phyloP scores from a whole-genome alignment of 306 rosid species.

The Citrullus mucosospermus region DNA sequence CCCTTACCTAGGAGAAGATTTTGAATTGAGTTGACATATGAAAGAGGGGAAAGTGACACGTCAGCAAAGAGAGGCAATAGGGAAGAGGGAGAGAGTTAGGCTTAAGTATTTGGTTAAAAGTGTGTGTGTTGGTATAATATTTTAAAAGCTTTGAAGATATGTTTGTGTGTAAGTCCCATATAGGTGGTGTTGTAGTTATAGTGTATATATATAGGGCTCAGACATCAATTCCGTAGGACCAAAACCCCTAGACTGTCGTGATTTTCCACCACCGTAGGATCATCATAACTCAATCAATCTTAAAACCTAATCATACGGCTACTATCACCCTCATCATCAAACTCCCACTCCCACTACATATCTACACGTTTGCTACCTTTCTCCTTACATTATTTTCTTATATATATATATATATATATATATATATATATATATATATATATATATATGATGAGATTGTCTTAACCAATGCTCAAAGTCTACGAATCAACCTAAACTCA shows the following conservation, averaged over 20 bases:
- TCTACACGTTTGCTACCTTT: not conserved
- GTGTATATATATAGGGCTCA: not conserved
- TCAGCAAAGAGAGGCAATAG: not conserved
- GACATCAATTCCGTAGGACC: not conserved
- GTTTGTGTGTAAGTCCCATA: too few species aligned
- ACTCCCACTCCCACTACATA: not conserved
- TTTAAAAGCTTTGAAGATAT: not conserved
- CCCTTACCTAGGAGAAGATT: not conserved
- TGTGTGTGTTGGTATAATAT: not conserved
- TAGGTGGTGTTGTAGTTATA: too few species aligned
- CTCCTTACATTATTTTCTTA: not conserved
- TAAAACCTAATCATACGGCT: not conserved
- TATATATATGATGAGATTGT: too few species aligned
- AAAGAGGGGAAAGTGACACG: not conserved
- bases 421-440: too few species aligned
- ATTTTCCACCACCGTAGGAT: not conserved
- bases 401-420: too few species aligned
- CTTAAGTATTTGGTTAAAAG: too few species aligned
- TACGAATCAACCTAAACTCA: too few species aligned
- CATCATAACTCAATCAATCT: not conserved
- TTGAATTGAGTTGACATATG: not conserved
- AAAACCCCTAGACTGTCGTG: not conserved
- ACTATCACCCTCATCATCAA: not conserved
- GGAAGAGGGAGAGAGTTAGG: too few species aligned
- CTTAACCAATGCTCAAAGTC: too few species aligned